Evolutionary conservation across 345 rosid genomes (phyloP).

Genomic region (Boechera divaricarpa): DNA sequence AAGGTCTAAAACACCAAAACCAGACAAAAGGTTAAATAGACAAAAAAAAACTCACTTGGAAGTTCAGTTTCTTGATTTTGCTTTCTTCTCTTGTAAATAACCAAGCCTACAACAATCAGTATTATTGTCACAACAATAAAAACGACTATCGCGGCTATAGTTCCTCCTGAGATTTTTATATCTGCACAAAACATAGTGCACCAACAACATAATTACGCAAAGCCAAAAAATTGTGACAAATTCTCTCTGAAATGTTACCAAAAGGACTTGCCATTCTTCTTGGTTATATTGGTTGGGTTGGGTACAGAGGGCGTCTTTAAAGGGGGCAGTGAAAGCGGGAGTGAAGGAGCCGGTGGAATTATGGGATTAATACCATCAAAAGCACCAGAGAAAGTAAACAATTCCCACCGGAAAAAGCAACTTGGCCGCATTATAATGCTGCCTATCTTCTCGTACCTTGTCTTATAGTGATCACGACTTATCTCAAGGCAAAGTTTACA

Average conservation of each 20-base stretch:
- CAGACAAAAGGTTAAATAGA: neutral
- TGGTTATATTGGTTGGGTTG: neutral
- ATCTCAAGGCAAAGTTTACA: constrained; percentile 28
- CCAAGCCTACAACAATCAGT: constrained; percentile 20
- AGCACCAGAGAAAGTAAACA: constrained; percentile 36
- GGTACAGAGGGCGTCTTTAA: neutral
- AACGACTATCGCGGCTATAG: constrained; percentile 13
- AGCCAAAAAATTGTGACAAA: no score
- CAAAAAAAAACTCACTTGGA: constrained; percentile 33
- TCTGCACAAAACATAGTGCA: constrained; percentile 9
- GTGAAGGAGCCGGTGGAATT: neutral
- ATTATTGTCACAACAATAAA: constrained; percentile 10
- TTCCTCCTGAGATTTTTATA: neutral
- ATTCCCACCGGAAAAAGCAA: constrained; percentile 47
- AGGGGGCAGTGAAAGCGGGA: neutral
- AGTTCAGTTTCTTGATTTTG: neutral
- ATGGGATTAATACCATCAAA: constrained; percentile 15
- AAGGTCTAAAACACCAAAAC: neutral
- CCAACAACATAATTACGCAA: neutral
- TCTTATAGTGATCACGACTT: neutral
- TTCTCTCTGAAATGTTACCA: neutral
- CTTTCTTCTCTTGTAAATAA: constrained; percentile 27
- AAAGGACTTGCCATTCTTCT: constrained; percentile 20
- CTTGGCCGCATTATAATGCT: constrained; percentile 33
- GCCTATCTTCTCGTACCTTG: constrained; percentile 24